Evolutionary conservation across 1,139 yeast species (phyloP).

Genomic region (Lodderomyces theae): DNA sequence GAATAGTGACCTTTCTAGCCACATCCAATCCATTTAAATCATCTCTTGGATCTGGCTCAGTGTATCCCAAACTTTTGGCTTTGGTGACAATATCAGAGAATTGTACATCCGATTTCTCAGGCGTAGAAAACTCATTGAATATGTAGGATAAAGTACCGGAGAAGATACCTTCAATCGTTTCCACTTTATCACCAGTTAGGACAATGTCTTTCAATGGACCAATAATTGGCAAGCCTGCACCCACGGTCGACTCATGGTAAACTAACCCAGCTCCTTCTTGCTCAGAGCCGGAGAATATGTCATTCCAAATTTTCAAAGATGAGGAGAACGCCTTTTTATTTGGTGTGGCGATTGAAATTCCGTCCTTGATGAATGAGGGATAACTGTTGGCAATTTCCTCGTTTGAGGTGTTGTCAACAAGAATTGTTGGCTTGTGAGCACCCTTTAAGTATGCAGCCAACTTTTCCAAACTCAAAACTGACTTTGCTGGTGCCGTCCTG

Average conservation of each 20-base stretch:
- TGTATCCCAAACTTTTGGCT: conserved; percentile 90
- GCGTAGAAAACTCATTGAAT: conserved; percentile 85
- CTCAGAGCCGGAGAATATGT: conserved; percentile 57
- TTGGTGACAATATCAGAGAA: conserved; percentile 86
- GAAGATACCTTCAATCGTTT: conserved; percentile 90
- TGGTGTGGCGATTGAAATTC: conserved; percentile 95
- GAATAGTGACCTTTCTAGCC: conserved; percentile 94
- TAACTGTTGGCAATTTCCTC: conserved; percentile 72
- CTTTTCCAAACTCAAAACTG: conserved; percentile 55
- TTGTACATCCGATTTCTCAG: conserved; percentile 55
- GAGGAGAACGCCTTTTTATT: conserved; percentile 97
- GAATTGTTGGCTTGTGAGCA: conserved; percentile 71
- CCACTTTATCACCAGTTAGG: conserved; percentile 87
- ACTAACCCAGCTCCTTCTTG: conserved; percentile 69
- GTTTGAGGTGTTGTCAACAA: conserved; percentile 93
- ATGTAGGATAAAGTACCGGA: conserved; percentile 97
- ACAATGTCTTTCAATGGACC: conserved; percentile 85
- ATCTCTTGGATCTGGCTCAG: conserved; percentile 99
- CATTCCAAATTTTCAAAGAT: conserved; percentile 69
- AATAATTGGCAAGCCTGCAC: conserved; percentile 95
- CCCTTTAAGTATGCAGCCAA: conserved; percentile 61
- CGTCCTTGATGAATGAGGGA: conserved; percentile 67
- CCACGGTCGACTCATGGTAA: conserved; percentile 98
- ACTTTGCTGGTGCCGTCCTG: conserved; percentile 48
- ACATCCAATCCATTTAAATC: conserved; percentile 97